These are phyloP conservation scores for Mayamaea pseudoterrestris DNA, from an alignment of 108 stramenopile genomes.

Conservation along the genomic window DNA sequence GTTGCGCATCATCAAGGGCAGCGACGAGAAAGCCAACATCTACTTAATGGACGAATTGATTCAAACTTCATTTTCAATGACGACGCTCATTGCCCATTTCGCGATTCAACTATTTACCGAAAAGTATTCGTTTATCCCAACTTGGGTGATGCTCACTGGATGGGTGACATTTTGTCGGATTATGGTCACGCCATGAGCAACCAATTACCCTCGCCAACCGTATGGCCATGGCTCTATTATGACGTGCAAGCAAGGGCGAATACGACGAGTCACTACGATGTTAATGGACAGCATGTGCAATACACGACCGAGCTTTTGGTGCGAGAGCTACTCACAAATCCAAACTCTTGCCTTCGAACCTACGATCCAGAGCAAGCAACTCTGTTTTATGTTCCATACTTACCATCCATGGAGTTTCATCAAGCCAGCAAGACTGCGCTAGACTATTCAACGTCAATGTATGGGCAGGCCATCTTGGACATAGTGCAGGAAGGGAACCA, in stretches of 20 bases:
- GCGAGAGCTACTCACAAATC: constrained; percentile 23
- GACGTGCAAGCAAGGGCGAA: constrained; percentile 9
- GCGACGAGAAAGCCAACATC: no score
- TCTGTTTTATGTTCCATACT: constrained; percentile 31
- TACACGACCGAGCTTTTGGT: constrained; percentile 20
- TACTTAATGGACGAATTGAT: no score
- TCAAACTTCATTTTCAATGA: no score
- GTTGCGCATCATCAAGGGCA: no score
- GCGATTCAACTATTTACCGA: constrained; percentile 24
- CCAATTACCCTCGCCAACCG: neutral
- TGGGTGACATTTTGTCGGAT: constrained; percentile 19
- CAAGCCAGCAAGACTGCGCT: constrained; percentile 3
- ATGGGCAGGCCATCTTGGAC: constrained; percentile 26
- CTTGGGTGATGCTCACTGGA: constrained; percentile 15
- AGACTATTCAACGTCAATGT: constrained; percentile 9
- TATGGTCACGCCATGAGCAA: neutral
- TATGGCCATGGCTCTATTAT: constrained; percentile 22
- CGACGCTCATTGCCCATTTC: constrained; percentile 17
- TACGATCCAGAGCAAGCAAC: constrained; percentile 23
- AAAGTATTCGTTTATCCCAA: constrained; percentile 31
- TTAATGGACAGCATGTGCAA: constrained; percentile 12
- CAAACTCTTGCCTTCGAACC: constrained; percentile 24
- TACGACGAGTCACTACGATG: constrained; percentile 16
- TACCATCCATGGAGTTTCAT: constrained; percentile 25
- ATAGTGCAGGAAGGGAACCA: constrained; percentile 7